phyloP scores from a whole-genome alignment of 2,329 filamentous ascomycete species.

The Hymenoscyphus salicellus region DNA sequence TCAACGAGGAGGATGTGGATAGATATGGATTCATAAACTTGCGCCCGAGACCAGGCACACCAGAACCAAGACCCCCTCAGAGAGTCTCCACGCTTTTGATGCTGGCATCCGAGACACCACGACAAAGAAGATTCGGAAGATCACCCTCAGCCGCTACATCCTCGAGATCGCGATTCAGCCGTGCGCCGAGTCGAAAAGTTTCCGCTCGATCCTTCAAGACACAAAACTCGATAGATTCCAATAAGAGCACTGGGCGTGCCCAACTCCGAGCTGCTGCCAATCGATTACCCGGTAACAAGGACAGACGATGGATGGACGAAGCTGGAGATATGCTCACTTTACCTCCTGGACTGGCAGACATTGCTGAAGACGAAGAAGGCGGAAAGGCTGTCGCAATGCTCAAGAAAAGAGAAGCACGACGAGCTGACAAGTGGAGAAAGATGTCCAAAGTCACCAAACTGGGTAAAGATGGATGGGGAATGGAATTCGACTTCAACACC shows the following conservation, averaged over 20 bases:
- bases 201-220: constrained; percentile 59
- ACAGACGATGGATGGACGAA: constrained; percentile 60
- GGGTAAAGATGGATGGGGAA: constrained; percentile 53
- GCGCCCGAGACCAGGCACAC: constrained; percentile 41
- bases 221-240: constrained; percentile 37
- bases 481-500: constrained; percentile 75
- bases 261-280: constrained; percentile 56
- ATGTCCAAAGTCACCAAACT: constrained; percentile 59
- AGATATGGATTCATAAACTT: constrained; percentile 65
- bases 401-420: constrained; percentile 61
- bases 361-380: constrained; percentile 53
- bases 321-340: constrained; percentile 65
- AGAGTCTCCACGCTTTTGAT: constrained; percentile 34
- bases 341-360: constrained; percentile 54
- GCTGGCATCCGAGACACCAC: constrained; percentile 33
- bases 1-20: constrained; percentile 60
- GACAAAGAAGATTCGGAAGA: constrained; percentile 33
- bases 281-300: constrained; percentile 57
- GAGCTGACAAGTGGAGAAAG: constrained; percentile 65
- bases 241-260: constrained; percentile 51
- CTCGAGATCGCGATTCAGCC: constrained; percentile 23
- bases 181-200: constrained; percentile 52
- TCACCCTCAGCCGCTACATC: constrained; percentile 28
- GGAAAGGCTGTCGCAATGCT: constrained; percentile 53
- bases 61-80: constrained; percentile 33